A percentile compares a stretch with the other conserved stretches of the same genome.
phyloP scores from a whole-genome alignment of 805 yeast species.

The Suhomyces canberraensis region DNA sequence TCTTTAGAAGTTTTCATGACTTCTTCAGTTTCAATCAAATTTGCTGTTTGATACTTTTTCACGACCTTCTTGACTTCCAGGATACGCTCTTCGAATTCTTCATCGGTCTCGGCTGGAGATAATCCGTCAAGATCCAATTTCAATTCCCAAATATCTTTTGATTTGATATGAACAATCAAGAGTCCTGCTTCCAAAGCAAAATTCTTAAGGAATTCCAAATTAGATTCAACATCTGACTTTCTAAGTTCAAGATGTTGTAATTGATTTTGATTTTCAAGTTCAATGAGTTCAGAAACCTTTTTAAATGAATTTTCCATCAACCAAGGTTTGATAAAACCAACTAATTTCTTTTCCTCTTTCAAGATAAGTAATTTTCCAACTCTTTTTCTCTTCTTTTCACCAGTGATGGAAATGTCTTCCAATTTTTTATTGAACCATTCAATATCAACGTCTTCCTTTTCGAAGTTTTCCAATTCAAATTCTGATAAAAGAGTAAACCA shows the following conservation, averaged over 20 bases:
- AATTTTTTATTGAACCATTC: slow-evolving; percentile 89
- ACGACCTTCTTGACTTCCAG: slow-evolving; percentile 50
- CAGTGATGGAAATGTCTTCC: slow-evolving; percentile 71
- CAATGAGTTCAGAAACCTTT: slow-evolving; percentile 32
- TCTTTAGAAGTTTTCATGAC: slow-evolving; percentile 47
- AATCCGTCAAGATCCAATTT: slow-evolving; percentile 73
- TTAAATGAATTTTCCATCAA: slow-evolving; percentile 31
- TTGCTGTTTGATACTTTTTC: slow-evolving; percentile 64
- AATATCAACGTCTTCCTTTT: slow-evolving; percentile 75
- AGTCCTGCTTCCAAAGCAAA: slow-evolving; percentile 68
- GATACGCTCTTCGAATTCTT: slow-evolving; percentile 56
- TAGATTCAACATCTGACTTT: slow-evolving; percentile 41
- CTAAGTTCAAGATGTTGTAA: slow-evolving; percentile 40
- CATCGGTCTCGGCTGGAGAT: slow-evolving; percentile 62
- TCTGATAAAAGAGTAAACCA: slow-evolving; percentile 76
- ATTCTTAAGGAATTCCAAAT: slow-evolving; percentile 58
- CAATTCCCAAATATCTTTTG: slow-evolving; percentile 54
- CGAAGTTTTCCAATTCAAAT: slow-evolving; percentile 85
- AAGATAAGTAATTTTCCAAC: slow-evolving; percentile 62
- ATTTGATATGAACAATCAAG: slow-evolving; percentile 60
- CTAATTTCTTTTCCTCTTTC: slow-evolving; percentile 72
- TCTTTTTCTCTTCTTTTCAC: slow-evolving; percentile 64
- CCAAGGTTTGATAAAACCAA: slow-evolving; percentile 57
- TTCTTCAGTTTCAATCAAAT: slow-evolving; percentile 58
- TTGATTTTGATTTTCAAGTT: slow-evolving; percentile 27